Base-by-base conservation (phyloP, 441 rosid species). In the Corymbia calophylla region DNA sequence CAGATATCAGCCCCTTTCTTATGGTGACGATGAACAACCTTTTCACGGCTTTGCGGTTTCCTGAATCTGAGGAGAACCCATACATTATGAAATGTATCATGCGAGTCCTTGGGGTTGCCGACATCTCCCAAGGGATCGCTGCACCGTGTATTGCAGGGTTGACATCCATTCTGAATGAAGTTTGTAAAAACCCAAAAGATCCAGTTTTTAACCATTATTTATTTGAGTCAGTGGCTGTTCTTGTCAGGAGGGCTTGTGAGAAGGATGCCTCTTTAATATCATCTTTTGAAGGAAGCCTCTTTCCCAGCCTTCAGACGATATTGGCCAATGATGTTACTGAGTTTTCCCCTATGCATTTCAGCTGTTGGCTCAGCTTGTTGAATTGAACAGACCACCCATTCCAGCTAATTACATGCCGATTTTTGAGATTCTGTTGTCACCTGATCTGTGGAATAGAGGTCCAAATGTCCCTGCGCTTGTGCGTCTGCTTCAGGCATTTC, bases 291-390 rank as follows among this genome's bases (percentile, higher is more conserved):
- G 88, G 87, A 66, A 95, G 96, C 91, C 96, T 96, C 70, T 95
- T 96, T 90, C 99, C 99, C 55, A 96, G 96, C 93, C 96, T 98
- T 86, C 91, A 96, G 93, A 86, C 92, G 87, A 96, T 98, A 88
- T 92, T 98, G 93, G 94, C 89, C 90, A 95, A 95, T 91, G 98
- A 96, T 90, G 98, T 96, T 56, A 91, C 97, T 17, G 99, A 98
- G 94, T 98, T 98, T 94, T 98, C 93, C 99, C 99, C 47, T 98
- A 98, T 89, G 99, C 99, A 86, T 97, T 98, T 93, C 99, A 98
- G 95, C 94, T 97, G 77, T 93, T 97, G 92, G 99, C 99, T 91
- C 99, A 95, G 91, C 98, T 98, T 88, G 97, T 98, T 89, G 99
- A 97, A 93, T 89, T 96, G 91, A 98, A 94, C 88, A 95, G 95